Evolutionary conservation across 2,329 filamentous ascomycete genomes (phyloP).

Genomic region (Epichloe aotearoae): DNA sequence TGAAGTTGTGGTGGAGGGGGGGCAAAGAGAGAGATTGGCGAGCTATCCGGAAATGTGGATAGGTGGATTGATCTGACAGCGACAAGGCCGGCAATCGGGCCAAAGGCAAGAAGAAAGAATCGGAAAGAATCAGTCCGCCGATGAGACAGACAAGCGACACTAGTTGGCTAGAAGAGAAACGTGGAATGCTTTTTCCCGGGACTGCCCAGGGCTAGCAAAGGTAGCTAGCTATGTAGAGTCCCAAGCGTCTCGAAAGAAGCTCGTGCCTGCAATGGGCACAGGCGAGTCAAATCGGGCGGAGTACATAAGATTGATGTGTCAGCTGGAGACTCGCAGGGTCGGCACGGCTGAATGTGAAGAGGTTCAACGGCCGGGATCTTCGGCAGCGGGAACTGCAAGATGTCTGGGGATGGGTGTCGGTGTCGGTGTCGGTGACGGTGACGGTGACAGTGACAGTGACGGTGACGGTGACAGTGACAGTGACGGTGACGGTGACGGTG

Average conservation of each 20-base stretch:
- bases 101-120: no score
- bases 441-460: not conserved
- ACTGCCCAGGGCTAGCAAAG: not conserved
- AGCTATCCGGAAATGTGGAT: no score
- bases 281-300: not conserved
- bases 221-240: not conserved
- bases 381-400: not conserved
- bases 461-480: not conserved
- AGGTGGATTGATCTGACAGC: no score
- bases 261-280: not conserved
- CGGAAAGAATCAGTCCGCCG: no score
- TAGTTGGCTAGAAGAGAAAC: no score
- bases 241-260: not conserved
- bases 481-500: not conserved
- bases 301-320: not conserved
- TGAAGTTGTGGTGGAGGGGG: no score
- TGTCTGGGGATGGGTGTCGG: not conserved
- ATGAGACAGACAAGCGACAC: no score
- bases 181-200: not conserved
- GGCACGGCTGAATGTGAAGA: not conserved
- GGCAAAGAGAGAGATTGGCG: no score
- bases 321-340: not conserved
- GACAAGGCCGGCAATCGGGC: no score
- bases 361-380: not conserved
- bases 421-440: not conserved